Percentiles rank a stretch among this genome's conserved stretches.
These are phyloP conservation scores for Pistacia integerrima DNA, from an alignment of 345 rosid species.

Conservation along the genomic window DNA sequence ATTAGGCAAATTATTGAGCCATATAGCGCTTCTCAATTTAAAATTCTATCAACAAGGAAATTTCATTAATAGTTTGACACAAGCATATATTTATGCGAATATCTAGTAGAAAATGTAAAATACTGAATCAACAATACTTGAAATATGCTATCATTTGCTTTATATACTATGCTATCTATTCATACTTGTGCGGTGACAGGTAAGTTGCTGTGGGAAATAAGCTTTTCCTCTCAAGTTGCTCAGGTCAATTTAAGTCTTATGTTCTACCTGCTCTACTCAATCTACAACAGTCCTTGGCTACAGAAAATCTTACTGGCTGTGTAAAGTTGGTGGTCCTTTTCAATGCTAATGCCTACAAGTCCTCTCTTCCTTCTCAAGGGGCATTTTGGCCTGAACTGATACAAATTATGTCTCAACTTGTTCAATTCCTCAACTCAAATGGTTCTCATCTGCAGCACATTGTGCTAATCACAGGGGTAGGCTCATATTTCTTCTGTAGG, in stretches of 20 bases:
- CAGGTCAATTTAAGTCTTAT: slow-evolving; percentile 65
- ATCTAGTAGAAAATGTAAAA: neutral
- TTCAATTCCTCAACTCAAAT: slow-evolving; percentile 79
- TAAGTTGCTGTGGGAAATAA: slow-evolving; percentile 94
- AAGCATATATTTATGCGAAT: neutral
- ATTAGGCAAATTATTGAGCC: neutral
- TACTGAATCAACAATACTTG: neutral
- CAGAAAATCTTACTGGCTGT: slow-evolving; percentile 76
- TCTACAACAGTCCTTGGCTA: slow-evolving; percentile 78
- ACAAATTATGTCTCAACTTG: slow-evolving; percentile 78
- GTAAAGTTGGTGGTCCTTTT: slow-evolving; percentile 92
- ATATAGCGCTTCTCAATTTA: neutral
- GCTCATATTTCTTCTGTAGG: slow-evolving; percentile 13
- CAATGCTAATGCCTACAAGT: slow-evolving; percentile 92
- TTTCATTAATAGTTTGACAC: neutral
- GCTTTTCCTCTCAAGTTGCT: slow-evolving; percentile 78
- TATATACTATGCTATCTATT: neutral
- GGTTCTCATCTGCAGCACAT: slow-evolving; percentile 70
- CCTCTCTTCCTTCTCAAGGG: slow-evolving; percentile 86
- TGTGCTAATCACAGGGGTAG: slow-evolving; percentile 70
- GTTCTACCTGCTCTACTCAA: slow-evolving; percentile 83
- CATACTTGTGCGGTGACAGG: slow-evolving; percentile 41
- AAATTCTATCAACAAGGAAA: neutral
- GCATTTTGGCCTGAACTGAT: slow-evolving; percentile 83
- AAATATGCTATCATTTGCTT: neutral